phyloP scores from a whole-genome alignment of 371 early-diverging fungal species.

The Haplosporangium sp. region DNA sequence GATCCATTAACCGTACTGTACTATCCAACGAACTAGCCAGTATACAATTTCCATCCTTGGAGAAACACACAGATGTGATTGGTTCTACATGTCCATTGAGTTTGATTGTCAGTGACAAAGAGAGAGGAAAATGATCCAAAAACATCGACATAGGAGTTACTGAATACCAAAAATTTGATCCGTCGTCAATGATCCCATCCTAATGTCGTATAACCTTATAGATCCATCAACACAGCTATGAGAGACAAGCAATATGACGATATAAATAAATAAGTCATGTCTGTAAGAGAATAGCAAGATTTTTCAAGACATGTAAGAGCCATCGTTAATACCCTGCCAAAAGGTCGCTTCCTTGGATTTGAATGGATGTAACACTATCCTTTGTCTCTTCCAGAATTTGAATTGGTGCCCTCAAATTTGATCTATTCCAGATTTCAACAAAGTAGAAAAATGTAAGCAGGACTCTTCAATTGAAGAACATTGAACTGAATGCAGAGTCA shows the following conservation, averaged over 20 bases:
- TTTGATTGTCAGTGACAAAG: neutral
- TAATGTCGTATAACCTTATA: conserved; percentile 86
- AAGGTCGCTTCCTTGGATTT: conserved; percentile 77
- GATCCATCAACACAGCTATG: conserved; percentile 85
- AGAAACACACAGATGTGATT: conserved; percentile 80
- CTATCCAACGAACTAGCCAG: conserved; percentile 81
- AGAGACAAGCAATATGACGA: neutral
- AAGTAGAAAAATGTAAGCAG: neutral
- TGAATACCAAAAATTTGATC: conserved; percentile 80
- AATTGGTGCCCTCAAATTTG: conserved; percentile 77
- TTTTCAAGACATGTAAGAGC: neutral
- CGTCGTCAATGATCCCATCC: conserved; percentile 75
- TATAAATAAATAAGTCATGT: neutral
- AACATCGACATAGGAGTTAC: neutral
- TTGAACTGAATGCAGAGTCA: neutral
- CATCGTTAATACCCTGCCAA: conserved; percentile 71
- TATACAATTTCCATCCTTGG: conserved; percentile 83
- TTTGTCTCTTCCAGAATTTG: conserved; percentile 90
- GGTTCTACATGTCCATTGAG: conserved; percentile 64
- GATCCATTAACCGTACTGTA: conserved; percentile 86
- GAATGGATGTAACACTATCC: conserved; percentile 88
- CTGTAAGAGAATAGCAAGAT: neutral
- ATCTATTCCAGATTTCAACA: conserved; percentile 56
- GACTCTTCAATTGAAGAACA: neutral
- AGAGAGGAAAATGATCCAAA: neutral